These are phyloP conservation scores for Lolium rigidum DNA, from an alignment of 176 grass and related monocot species.

Conservation along the genomic window DNA sequence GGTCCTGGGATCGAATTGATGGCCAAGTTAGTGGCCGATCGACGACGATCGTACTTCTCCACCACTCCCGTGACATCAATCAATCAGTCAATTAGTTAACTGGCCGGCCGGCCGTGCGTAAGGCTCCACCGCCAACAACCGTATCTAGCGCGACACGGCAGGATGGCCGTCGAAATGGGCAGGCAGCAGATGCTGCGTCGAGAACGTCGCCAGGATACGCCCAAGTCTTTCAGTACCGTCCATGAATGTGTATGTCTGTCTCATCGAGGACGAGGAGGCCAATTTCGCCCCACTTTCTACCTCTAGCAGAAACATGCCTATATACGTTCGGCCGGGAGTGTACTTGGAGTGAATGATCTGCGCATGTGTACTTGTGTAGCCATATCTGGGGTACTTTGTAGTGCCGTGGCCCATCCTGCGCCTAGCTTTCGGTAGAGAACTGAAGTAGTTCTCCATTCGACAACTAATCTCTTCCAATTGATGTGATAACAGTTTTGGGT, in stretches of 20 bases:
- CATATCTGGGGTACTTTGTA: not conserved
- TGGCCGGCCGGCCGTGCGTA: not conserved
- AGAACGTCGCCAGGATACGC: slow-evolving; percentile 4
- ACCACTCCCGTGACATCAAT: slow-evolving; percentile 37
- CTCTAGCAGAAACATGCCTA: not conserved
- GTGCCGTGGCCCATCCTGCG: not conserved
- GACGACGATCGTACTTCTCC: not conserved
- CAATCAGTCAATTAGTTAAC: not conserved
- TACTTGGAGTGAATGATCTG: not conserved
- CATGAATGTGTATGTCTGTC: not conserved
- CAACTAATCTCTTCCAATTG: not conserved
- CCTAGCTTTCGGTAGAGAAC: not conserved
- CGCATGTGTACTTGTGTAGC: not conserved
- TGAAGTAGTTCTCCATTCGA: not conserved
- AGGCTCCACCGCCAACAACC: slow-evolving; percentile 43
- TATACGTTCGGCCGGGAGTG: not conserved
- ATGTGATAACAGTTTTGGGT: not conserved
- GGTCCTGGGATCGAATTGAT: not conserved
- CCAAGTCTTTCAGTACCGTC: not conserved
- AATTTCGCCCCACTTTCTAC: not conserved
- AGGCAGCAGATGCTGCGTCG: not conserved
- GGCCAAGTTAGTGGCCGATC: slow-evolving; percentile 13
- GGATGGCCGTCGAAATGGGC: slow-evolving; percentile 42
- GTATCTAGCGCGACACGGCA: slow-evolving; percentile 28
- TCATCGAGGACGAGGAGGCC: not conserved